Percentiles rank a stretch among this genome's conserved stretches.
These are phyloP conservation scores for Metschnikowia gelsemii DNA, from an alignment of 805 yeast genomes.

Conservation along the genomic window DNA sequence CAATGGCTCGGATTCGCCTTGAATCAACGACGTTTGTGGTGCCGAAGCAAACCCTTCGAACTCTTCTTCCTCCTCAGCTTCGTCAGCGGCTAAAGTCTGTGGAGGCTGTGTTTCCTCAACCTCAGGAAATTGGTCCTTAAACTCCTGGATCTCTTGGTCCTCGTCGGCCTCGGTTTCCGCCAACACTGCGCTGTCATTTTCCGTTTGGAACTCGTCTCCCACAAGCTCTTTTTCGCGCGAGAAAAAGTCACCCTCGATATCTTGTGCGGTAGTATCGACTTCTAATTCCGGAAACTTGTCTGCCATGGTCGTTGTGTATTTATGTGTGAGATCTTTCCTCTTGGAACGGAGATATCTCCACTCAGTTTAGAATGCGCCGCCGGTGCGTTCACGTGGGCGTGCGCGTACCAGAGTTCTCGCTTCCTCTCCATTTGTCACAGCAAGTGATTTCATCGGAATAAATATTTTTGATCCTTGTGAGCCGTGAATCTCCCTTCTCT, in stretches of 20 bases:
- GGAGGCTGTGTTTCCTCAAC: slow-evolving; percentile 36
- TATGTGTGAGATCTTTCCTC: too few relatives aligned
- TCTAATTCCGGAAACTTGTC: slow-evolving; percentile 73
- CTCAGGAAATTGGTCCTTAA: slow-evolving; percentile 64
- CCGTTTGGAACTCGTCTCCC: slow-evolving; percentile 72
- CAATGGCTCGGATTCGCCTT: slow-evolving; percentile 51
- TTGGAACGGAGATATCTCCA: background rate
- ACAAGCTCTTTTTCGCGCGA: slow-evolving; percentile 65
- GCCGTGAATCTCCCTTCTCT: too few relatives aligned
- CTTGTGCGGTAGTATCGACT: slow-evolving; percentile 33
- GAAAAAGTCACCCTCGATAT: slow-evolving; percentile 53
- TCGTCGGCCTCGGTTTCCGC: slow-evolving; percentile 36
- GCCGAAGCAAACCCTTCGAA: slow-evolving; percentile 32
- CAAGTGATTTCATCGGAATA: too few relatives aligned
- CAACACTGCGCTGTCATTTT: slow-evolving; percentile 52
- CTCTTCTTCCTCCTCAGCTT: slow-evolving; percentile 43
- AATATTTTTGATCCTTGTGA: too few relatives aligned
- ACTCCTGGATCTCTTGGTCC: slow-evolving; percentile 50
- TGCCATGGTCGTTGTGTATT: slow-evolving; percentile 45
- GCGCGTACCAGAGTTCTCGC: slow-evolving; percentile 7
- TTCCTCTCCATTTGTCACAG: background rate
- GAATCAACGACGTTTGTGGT: slow-evolving; percentile 16
- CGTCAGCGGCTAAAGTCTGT: slow-evolving; percentile 12
- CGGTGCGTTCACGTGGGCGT: slow-evolving; percentile 5
- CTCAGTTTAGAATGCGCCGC: background rate